These are phyloP conservation scores for Diaporthe australafricana DNA, from an alignment of 2,329 filamentous ascomycete genomes.

Conservation along the genomic window DNA sequence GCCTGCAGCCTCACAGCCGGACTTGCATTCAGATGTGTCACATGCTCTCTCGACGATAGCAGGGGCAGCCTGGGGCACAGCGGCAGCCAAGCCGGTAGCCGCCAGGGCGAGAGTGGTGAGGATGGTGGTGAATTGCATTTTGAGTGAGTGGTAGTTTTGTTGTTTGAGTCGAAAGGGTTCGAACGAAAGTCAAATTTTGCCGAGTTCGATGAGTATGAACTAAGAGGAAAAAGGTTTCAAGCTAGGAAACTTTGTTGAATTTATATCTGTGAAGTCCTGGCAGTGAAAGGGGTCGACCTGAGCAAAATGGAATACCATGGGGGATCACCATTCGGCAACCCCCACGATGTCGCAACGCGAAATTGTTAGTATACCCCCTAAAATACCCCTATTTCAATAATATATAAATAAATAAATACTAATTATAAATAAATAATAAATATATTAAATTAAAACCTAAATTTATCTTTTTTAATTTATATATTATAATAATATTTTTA, in stretches of 20 bases:
- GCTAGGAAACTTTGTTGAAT: background rate
- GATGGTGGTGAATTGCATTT: background rate
- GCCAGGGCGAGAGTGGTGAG: background rate
- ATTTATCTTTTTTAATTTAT: too few species aligned
- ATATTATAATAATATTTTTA: too few species aligned
- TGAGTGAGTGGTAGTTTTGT: background rate
- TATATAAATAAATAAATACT: too few species aligned
- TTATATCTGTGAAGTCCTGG: background rate
- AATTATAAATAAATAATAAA: too few species aligned
- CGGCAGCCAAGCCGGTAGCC: too few species aligned
- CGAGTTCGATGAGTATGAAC: background rate
- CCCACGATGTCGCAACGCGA: too few species aligned
- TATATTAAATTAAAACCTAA: too few species aligned
- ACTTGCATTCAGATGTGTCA: background rate
- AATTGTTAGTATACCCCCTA: too few species aligned
- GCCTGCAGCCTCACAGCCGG: background rate
- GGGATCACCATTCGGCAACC: too few species aligned
- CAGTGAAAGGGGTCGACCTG: background rate
- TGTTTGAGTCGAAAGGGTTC: too few species aligned
- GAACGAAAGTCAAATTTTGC: background rate
- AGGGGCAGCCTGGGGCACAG: background rate
- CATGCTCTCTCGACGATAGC: background rate
- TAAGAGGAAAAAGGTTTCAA: background rate
- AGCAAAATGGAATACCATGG: too few species aligned
- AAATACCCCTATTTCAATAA: too few species aligned